Evolutionary conservation across 2,329 filamentous ascomycete species (phyloP), one percentile per base, ranked within the genome.

Genomic region (Elsinoe necatrix): DNA sequence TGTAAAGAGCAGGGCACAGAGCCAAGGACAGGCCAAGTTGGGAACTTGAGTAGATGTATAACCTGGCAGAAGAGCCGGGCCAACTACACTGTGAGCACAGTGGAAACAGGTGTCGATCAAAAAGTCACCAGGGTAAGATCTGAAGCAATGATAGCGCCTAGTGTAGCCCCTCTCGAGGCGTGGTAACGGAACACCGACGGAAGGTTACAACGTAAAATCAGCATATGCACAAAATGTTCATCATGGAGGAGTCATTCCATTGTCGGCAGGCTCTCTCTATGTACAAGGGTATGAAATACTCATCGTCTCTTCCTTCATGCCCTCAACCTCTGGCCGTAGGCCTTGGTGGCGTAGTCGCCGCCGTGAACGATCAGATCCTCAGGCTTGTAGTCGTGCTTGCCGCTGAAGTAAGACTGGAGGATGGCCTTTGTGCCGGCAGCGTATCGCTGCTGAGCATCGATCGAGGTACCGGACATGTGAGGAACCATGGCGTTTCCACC

Each of bases 401-500:
- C 91, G 63, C 79, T 82, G 72, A 95, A 88, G 81, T 97, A 98
- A 75, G 85, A 90, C 63, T 92, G 80, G 59, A 98, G 80, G 70
- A 98, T 97, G 63, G 79, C 74, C 86, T 96, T 95, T 73, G 83
- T 87, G 57, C 69, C 69, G 35, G 65, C 64, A 42, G 69, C 68
- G 65, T 72, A 72, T 50, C 90, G 84, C 77, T 89, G 85, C 81
- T 98, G 93, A 59, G 93, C 93, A 71, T 98, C 93, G 70, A 98
- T 86, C n/a, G 91, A 95, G 58, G 92, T 97, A 71, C 93, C 93
- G 11, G 90, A 95, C 89, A 97, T 95, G 84, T 97, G 93, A 57
- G 93, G 89, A 59, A 96, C 91, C 88, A 93, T 98, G 76, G 91
- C 93, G 77, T 97, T 97, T 71, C 93, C 93, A 69, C 92, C 93